Base-by-base conservation (phyloP, 495 filamentous ascomycete genomes). In the Chaetomium fimeti region DNA sequence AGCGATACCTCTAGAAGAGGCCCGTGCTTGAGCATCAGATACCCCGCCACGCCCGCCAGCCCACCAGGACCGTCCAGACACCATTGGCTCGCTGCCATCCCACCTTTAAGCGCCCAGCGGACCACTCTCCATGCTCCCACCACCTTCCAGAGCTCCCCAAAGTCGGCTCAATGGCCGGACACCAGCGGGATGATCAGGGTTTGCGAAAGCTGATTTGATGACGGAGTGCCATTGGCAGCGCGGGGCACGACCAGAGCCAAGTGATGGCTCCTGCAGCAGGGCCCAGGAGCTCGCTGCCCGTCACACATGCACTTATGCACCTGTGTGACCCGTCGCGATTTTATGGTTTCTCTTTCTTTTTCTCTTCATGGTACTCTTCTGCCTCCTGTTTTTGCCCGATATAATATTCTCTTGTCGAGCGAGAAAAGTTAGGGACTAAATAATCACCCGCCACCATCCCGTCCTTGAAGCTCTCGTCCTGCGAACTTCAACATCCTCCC, bases 51-150 rank as follows among this genome's bases (percentile, higher is more conserved):
- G 16, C 38, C 47, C 49, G 20, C 43, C 18, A 15, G 3, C 6
- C 11, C 15, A n/a, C n/a, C n/a, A 36, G 3, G 8, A 9, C 32
- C 57, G n/a, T 45, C 28, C 42, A n/a, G 42, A 36, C 25, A 42
- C 57, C 1, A 65, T 65, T 60, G 56, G 63, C 63, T 40, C 54
- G 24, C 36, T 57, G 57, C 18, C 66, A 71, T 69, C 61, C 61
- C 69, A 67, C 69, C 52, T 69, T 45, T 72, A 72, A 72, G 69
- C 69, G 69, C 69, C 69, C 55, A 68, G 63, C 53, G 13, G 45
- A 55, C 47, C 58, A 65, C 32, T 13, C 13, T 6, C 22, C 29
- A 42, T 52, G 22, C 24, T 48, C 40, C 47, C 49, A 29, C 48
- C 29, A 32, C 22, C 25, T 18, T 13, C 45, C 47, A 38, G 6